Evolutionary conservation across 2,329 filamentous ascomycete genomes (phyloP).

Genomic region (Monilinia aucupariae): DNA sequence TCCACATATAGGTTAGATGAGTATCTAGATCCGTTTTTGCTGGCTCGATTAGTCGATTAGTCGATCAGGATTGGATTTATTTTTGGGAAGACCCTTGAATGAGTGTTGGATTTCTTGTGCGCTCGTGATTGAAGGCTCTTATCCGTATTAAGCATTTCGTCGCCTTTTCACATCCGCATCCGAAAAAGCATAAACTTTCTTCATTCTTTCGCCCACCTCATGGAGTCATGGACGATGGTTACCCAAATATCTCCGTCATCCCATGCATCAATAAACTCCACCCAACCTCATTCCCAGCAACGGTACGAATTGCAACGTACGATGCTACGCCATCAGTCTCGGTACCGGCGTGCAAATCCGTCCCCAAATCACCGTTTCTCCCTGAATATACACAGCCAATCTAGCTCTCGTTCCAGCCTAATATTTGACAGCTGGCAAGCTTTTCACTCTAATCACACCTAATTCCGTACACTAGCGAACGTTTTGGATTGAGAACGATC

Average conservation of each 20-base stretch:
- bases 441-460: neutral
- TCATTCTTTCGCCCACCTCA: neutral
- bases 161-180: neutral
- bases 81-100: neutral
- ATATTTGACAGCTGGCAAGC: conserved; percentile 6
- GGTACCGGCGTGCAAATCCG: neutral
- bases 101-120: neutral
- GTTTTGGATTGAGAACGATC: neutral
- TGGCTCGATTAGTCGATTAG: neutral
- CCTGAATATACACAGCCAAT: neutral
- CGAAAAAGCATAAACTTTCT: neutral
- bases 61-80: neutral
- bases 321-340: neutral
- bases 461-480: neutral
- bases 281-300: neutral
- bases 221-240: too few species aligned
- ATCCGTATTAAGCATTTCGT: neutral
- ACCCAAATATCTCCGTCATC: neutral
- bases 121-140: neutral
- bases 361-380: too few species aligned
- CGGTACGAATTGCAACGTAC: neutral
- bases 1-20: conserved; percentile 7
- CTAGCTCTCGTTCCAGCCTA: neutral
- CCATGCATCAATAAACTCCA: neutral
- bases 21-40: neutral